Base-by-base conservation (phyloP, 805 yeast species). In the Barnettozyma pratensis region DNA sequence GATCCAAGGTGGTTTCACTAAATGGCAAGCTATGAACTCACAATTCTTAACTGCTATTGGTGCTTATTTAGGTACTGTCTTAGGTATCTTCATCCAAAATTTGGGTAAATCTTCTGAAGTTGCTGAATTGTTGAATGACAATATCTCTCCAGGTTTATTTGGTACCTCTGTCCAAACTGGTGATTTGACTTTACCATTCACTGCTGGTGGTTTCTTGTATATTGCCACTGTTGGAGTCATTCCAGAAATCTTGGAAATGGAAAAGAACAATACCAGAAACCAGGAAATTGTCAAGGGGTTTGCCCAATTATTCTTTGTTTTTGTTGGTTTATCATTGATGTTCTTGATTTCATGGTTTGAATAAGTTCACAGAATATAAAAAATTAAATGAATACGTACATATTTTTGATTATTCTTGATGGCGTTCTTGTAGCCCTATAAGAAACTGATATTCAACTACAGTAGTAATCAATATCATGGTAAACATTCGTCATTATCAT, bases 121-220 rank as follows among this genome's bases (percentile, higher is more conserved):
- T 26, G 28, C 31, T 29, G 47, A 36, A 3, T 38, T 26, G 2
- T 38, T 34, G 7, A 39, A 43, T 6, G 28, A 27, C 1, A 47
- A 47, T 25, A 44, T 54, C n/a, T 58, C 64, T 12, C 60, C 62
- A 12, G 80, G 80, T 2, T 49, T 73, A 5, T 69, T 74, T 52
- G 81, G 81, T 14, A 76, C 82, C n/a, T 62, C 73, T 14, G 83
- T 78, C 38, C 67, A 68, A 25, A 48, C 72, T 29, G 72, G 74
- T 10, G 87, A 80, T 51, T 61, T 77, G 46, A 74, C 84, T 11
- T 65, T 84, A 41, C 90, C 92, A 12, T 76, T 85, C 59, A 83
- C 90, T 1, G 86, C 90, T 1, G 94, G 92, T 52, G 87, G 87
- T 6, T 81, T 85, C 59, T 62, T 85, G 27, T 85, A 85, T 60